A percentile compares a stretch with the other conserved stretches of the same genome.
These are phyloP conservation scores for Psidium guajava DNA, from an alignment of 345 rosid genomes.

Conservation along the genomic window DNA sequence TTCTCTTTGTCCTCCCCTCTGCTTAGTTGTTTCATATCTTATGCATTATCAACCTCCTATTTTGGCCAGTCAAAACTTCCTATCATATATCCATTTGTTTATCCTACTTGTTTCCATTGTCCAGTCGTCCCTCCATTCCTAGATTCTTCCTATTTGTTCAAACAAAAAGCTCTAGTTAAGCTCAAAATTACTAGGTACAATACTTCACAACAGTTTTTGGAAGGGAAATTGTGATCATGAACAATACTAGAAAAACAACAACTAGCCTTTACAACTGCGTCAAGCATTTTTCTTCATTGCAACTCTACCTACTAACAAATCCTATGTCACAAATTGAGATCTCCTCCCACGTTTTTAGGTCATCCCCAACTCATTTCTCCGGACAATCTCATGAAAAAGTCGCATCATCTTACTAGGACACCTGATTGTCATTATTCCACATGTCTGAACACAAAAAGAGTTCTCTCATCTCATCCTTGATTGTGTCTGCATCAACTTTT, in stretches of 20 bases:
- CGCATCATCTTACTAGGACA: neutral
- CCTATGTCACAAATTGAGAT: too few species aligned
- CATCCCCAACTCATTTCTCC: neutral
- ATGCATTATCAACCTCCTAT: neutral
- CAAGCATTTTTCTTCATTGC: too few species aligned
- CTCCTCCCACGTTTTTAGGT: too few species aligned
- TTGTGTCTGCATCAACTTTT: neutral
- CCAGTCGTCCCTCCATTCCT: neutral
- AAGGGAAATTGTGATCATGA: neutral
- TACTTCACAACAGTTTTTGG: neutral
- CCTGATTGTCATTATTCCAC: neutral
- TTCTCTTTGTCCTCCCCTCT: neutral
- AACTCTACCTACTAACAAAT: too few species aligned
- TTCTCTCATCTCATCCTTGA: neutral
- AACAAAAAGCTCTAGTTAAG: neutral
- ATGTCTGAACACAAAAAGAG: neutral
- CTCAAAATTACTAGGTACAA: neutral
- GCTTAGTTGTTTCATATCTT: neutral
- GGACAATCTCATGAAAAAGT: neutral
- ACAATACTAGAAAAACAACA: neutral
- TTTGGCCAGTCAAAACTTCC: neutral
- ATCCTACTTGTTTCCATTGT: neutral
- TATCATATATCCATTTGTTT: neutral
- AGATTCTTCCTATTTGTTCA: too few species aligned
- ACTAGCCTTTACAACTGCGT: too few species aligned